A percentile compares a stretch with the other conserved stretches of the same genome.
Conservation (phyloP, 768 basidiomycete genomes). For the Sarcodon sp. region DNA sequence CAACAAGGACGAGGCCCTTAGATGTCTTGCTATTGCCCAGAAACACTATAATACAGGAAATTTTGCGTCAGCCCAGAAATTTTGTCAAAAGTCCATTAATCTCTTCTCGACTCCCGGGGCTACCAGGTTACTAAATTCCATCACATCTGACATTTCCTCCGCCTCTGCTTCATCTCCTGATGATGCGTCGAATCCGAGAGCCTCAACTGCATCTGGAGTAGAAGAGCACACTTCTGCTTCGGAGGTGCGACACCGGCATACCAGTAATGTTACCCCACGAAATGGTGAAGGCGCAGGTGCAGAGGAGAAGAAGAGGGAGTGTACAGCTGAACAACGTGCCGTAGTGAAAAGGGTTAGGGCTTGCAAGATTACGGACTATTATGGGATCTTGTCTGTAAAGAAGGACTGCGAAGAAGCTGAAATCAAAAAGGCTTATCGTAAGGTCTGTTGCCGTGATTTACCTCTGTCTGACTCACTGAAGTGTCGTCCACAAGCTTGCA, state of each 20-base stretch:
- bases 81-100: slow-evolving; percentile 78
- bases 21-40: slow-evolving; percentile 70
- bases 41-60: slow-evolving; percentile 64
- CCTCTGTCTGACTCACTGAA: neutral
- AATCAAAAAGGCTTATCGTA: slow-evolving; percentile 92
- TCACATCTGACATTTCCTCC: slow-evolving; percentile 42
- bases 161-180: slow-evolving; percentile 21
- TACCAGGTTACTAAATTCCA: slow-evolving; percentile 44
- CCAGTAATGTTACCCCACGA: slow-evolving; percentile 40
- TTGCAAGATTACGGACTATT: slow-evolving; percentile 87
- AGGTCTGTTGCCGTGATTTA: slow-evolving; percentile 36
- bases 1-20: slow-evolving; percentile 84
- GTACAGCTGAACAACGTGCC: slow-evolving; percentile 70
- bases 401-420: slow-evolving; percentile 75
- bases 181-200: neutral
- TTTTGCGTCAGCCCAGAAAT: slow-evolving; percentile 68
- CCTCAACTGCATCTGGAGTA: slow-evolving; percentile 25
- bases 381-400: slow-evolving; percentile 77
- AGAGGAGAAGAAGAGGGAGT: slow-evolving; percentile 60
- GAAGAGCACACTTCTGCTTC: slow-evolving; percentile 68
- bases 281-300: slow-evolving; percentile 29
- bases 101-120: slow-evolving; percentile 77
- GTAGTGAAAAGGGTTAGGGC: slow-evolving; percentile 77
- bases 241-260: slow-evolving; percentile 52
- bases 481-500: slow-evolving; percentile 45